phyloP scores from a whole-genome alignment of 495 filamentous ascomycete species.

The Jackrogersella multiformis region DNA sequence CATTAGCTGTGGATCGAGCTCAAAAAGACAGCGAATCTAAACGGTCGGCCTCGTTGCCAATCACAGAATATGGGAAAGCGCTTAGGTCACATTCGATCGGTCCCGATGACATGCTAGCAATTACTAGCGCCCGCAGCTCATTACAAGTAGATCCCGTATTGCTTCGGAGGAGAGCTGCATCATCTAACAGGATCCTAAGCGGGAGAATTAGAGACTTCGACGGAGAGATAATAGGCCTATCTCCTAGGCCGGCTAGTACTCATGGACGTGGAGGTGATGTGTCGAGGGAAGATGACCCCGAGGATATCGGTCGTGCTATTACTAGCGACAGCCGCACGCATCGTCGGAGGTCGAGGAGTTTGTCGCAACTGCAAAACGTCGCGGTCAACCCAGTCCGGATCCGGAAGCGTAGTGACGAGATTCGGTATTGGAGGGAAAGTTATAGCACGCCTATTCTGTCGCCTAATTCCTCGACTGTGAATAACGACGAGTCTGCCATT shows the following conservation, averaged over 20 bases:
- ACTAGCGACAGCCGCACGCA: slow-evolving; percentile 55
- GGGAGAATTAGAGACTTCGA: slow-evolving; percentile 39
- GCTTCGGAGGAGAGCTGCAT: slow-evolving; percentile 47
- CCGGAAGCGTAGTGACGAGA: slow-evolving; percentile 65
- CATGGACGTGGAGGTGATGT: slow-evolving; percentile 56
- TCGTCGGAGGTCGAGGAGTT: slow-evolving; percentile 62
- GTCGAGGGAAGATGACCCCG: slow-evolving; percentile 50
- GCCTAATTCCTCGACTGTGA: slow-evolving; percentile 57
- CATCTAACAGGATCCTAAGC: slow-evolving; percentile 49
- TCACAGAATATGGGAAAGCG: slow-evolving; percentile 63
- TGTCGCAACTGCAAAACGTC: slow-evolving; percentile 60
- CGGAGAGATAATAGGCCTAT: slow-evolving; percentile 58
- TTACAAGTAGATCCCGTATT: slow-evolving; percentile 53
- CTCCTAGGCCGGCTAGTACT: slow-evolving; percentile 63
- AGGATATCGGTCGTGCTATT: slow-evolving; percentile 63
- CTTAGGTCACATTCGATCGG: slow-evolving; percentile 64
- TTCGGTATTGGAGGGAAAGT: slow-evolving; percentile 66
- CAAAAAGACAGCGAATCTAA: slow-evolving; percentile 50
- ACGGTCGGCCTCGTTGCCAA: slow-evolving; percentile 61
- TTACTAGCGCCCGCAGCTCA: slow-evolving; percentile 57
- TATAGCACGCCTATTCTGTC: slow-evolving; percentile 59
- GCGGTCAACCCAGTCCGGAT: slow-evolving; percentile 34
- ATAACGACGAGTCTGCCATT: slow-evolving; percentile 52
- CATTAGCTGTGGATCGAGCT: slow-evolving; percentile 47
- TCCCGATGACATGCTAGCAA: slow-evolving; percentile 57